Conservation (phyloP, 805 yeast genomes). For the Kregervanrija fluxuum region DNA sequence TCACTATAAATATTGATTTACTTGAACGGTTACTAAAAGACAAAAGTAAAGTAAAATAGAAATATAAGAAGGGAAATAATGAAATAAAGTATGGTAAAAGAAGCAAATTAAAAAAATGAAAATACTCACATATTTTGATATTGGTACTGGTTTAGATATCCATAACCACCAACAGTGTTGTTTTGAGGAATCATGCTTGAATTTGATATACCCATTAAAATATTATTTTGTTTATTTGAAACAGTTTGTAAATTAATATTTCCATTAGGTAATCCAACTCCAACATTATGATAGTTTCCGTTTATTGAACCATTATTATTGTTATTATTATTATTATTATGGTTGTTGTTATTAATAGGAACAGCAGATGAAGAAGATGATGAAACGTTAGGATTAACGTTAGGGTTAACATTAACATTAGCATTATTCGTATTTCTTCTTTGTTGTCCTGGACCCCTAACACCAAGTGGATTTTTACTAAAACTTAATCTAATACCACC, state of each 20-base stretch:
- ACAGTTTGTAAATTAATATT: too few relatives aligned
- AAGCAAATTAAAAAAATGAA: neutral
- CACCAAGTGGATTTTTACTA: constrained; percentile 95
- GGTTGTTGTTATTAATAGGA: neutral
- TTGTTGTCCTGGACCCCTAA: constrained; percentile 53
- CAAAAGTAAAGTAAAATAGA: too few relatives aligned
- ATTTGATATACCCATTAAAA: too few relatives aligned
- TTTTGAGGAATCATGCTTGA: too few relatives aligned
- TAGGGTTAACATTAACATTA: neutral
- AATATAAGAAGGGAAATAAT: neutral
- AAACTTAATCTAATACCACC: constrained; percentile 94
- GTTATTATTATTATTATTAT: neutral
- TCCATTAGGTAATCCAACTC: too few relatives aligned
- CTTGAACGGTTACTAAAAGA: too few relatives aligned
- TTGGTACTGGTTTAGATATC: constrained; percentile 3
- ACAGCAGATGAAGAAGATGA: neutral
- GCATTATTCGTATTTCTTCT: constrained; percentile 18
- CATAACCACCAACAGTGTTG: constrained; percentile 2
- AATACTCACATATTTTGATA: neutral
- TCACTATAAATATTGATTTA: too few relatives aligned
- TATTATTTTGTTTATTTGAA: too few relatives aligned
- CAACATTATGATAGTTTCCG: too few relatives aligned
- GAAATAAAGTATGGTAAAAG: neutral
- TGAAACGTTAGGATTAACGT: constrained; percentile 6
- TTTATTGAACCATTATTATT: neutral